Base-by-base conservation (phyloP, 1,284 basidiomycete species). In the Violaceomyces palustris region DNA sequence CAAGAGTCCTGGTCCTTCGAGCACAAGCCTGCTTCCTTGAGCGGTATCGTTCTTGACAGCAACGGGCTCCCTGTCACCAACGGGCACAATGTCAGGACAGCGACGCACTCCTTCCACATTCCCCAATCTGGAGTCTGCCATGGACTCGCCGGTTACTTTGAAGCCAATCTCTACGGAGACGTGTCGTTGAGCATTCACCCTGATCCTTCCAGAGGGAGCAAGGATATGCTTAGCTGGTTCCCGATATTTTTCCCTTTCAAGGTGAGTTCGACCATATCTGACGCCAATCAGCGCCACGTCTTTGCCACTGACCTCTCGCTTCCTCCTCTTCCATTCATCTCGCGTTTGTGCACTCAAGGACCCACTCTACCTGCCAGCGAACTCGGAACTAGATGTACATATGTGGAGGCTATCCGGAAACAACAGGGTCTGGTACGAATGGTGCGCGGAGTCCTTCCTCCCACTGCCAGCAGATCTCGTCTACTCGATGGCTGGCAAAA, bases 141-240 rank as follows among this genome's bases (percentile, higher is more conserved):
- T 71, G 94, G 94, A n/a, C 78, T 98, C 23, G 93, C 89, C 3
- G 94, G 94, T 3, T 98, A 97, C 75, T 99, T 99, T 68, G 93
- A 98, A 75, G 89, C 93, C 0, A 83, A 89, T 23, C 77, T 98
- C 4, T 99, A 96, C 72, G 83, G 82, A 29, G 84, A 86, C 59
- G 79, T 98, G 17, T 87, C 87, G 0, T 78, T 98, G 27, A 94
- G 89, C 63, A 99, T 94, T 37, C 91, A 96, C 72, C 94, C 94
- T 0, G 83, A 90, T 45, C 83, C 52, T 3, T 84, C 36, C 85
- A 86, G 74, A 82, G 87, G 43, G 75, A 81, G 14, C 87, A 47
- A 87, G 61, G 86, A 97, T 62, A 97, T 98, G 93, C 79, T 97
- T 50, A 93, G 88, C 66, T 99, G 94, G 94, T 99, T 99, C 78